phyloP scores from a whole-genome alignment of 2,329 filamentous ascomycete species.

The Fusarium camptoceras region DNA sequence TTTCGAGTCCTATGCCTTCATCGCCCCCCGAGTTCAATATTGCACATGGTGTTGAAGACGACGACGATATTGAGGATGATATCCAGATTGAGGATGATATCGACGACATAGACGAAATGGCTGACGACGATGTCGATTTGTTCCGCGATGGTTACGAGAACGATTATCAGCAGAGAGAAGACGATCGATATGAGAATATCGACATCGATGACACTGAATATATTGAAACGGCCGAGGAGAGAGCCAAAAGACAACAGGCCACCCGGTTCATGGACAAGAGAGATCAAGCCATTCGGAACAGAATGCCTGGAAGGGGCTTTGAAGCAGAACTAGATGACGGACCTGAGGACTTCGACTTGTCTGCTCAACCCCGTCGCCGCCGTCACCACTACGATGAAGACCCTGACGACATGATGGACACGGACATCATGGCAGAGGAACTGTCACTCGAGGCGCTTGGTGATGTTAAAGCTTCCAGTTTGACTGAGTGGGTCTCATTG shows the following conservation, averaged over 20 bases:
- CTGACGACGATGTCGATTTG: conserved; percentile 83
- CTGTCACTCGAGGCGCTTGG: conserved; percentile 90
- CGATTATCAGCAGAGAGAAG: conserved; percentile 75
- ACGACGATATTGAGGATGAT: conserved; percentile 79
- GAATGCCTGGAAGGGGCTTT: conserved; percentile 67
- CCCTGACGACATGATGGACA: conserved; percentile 89
- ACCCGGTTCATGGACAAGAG: conserved; percentile 79
- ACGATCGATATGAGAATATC: conserved; percentile 75
- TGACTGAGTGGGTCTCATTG: conserved; percentile 95
- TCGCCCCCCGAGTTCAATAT: conserved; percentile 72
- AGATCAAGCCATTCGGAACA: conserved; percentile 60
- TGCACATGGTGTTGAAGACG: conserved; percentile 74
- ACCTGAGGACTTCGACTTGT: conserved; percentile 85
- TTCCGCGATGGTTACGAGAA: conserved; percentile 80
- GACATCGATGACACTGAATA: conserved; percentile 86
- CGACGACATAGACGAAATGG: conserved; percentile 83
- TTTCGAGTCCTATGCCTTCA: conserved; percentile 74
- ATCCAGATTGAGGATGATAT: conserved; percentile 77
- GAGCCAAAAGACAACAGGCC: conserved; percentile 70
- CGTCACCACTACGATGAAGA: conserved; percentile 96
- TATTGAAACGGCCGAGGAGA: conserved; percentile 73
- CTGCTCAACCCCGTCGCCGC: conserved; percentile 84
- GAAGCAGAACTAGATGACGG: conserved; percentile 78
- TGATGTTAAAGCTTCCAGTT: conserved; percentile 91
- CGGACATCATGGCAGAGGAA: conserved; percentile 95